A percentile compares a stretch with the other conserved stretches of the same genome.
Conservation (phyloP, 1,284 basidiomycete genomes). For the Dichomitus squalens region DNA sequence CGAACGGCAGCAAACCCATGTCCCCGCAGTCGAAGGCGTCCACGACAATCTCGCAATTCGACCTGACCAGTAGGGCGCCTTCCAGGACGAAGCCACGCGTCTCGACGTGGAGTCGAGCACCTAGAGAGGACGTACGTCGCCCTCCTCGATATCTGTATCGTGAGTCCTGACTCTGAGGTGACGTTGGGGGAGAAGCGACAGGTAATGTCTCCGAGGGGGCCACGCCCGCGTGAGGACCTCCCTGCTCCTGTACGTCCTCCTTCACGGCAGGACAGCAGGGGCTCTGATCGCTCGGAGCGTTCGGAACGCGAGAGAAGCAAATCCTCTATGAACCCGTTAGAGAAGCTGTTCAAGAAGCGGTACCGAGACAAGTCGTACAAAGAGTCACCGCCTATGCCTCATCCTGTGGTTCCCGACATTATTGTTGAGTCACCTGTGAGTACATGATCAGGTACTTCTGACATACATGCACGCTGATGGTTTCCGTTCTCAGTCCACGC, state of each 20-base stretch:
- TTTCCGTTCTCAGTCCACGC: constrained; percentile 8
- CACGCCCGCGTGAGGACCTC: constrained; percentile 23
- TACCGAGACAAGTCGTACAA: constrained; percentile 16
- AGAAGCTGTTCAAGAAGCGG: constrained; percentile 22
- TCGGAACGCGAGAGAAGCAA: background rate
- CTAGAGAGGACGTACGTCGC: constrained; percentile 26
- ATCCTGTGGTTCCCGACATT: constrained; percentile 23
- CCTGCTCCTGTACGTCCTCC: constrained; percentile 10
- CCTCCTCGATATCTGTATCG: background rate
- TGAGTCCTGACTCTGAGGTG: constrained; percentile 5
- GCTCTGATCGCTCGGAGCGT: constrained; percentile 6
- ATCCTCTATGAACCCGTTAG: constrained; percentile 19
- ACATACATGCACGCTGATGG: background rate
- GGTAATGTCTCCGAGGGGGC: constrained; percentile 25
- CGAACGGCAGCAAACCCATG: constrained; percentile 16
- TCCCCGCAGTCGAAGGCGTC: constrained; percentile 32
- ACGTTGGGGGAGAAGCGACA: constrained; percentile 10
- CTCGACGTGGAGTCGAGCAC: constrained; percentile 1
- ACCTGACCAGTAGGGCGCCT: constrained; percentile 23
- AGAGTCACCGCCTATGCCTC: background rate
- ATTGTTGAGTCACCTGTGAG: constrained; percentile 26
- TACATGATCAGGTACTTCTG: background rate
- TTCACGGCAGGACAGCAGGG: constrained; percentile 6
- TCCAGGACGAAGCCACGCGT: constrained; percentile 13
- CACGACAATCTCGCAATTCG: constrained; percentile 33